Percentiles rank a stretch among this genome's conserved stretches.
Conservation (phyloP, 2,329 filamentous ascomycete species). For the Arachnopeziza araneosa region DNA sequence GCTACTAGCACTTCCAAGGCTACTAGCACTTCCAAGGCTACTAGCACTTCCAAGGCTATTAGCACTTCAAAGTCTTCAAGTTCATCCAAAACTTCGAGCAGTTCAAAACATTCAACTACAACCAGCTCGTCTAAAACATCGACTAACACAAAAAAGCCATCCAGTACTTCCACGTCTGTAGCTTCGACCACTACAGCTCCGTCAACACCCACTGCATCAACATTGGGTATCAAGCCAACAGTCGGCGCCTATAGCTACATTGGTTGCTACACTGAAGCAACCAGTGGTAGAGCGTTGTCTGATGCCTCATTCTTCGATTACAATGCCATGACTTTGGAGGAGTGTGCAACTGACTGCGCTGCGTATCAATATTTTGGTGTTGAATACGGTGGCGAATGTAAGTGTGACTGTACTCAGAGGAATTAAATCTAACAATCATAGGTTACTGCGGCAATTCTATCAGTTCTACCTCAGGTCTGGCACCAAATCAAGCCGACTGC, state of each 20-base stretch:
- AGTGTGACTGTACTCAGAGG: background rate
- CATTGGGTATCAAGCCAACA: slow-evolving; percentile 13
- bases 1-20: background rate
- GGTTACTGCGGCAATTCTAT: slow-evolving; percentile 30
- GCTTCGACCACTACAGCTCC: background rate
- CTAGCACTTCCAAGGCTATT: background rate
- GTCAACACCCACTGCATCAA: slow-evolving; percentile 6
- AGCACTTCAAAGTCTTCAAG: slow-evolving; percentile 1
- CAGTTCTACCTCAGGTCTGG: slow-evolving; percentile 2
- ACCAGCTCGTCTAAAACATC: slow-evolving; percentile 14
- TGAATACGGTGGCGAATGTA: slow-evolving; percentile 33
- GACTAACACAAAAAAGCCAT: slow-evolving; percentile 27
- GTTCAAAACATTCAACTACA: background rate
- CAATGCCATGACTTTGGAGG: slow-evolving; percentile 28
- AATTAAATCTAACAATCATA: slow-evolving; percentile 14
- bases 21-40: background rate
- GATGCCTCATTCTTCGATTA: slow-evolving; percentile 18
- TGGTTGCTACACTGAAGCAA: slow-evolving; percentile 23
- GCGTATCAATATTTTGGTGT: slow-evolving; percentile 33
- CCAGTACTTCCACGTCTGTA: slow-evolving; percentile 23
- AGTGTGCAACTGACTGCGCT: slow-evolving; percentile 24
- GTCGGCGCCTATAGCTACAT: slow-evolving; percentile 20
- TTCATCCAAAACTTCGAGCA: background rate
- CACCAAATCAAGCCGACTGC: slow-evolving; percentile 17
- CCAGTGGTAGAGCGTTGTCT: slow-evolving; percentile 14